Percentiles rank a stretch among this genome's conserved stretches.
Evolutionary conservation across 805 yeast species (phyloP).

Genomic region (Myxozyma monticola): DNA sequence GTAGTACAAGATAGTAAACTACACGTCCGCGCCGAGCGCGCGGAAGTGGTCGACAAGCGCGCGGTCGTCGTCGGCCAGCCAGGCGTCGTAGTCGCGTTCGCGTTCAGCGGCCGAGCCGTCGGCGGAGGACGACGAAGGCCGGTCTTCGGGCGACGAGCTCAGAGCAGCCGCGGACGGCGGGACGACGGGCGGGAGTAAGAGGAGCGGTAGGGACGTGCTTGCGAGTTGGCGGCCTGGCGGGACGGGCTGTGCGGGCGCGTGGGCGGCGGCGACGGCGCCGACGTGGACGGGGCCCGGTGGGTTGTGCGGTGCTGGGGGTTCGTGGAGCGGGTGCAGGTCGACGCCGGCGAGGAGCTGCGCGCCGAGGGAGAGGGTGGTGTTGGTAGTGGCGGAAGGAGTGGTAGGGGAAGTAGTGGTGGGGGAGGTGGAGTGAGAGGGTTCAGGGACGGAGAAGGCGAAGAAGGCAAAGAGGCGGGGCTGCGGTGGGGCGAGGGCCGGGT

Average conservation of each 20-base stretch:
- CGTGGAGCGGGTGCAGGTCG: not conserved
- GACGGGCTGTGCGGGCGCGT: slow-evolving; percentile 1
- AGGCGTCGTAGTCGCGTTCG: slow-evolving; percentile 1
- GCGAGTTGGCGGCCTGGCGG: slow-evolving; percentile 11
- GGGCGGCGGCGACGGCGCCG: slow-evolving; percentile 6
- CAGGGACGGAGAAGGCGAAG: no score
- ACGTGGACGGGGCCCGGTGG: no score
- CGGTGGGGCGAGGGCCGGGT: not conserved
- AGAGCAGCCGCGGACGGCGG: not conserved
- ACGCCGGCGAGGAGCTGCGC: slow-evolving; percentile 2
- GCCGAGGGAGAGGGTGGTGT: not conserved
- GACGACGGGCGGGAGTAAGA: not conserved
- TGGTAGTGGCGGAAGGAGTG: not conserved
- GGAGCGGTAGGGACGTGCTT: not conserved
- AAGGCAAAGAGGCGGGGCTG: slow-evolving; percentile 1
- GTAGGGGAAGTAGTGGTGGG: not conserved
- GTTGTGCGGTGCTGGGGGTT: no score
- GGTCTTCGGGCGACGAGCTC: not conserved
- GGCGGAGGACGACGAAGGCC: not conserved
- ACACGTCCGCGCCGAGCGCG: slow-evolving; percentile 10
- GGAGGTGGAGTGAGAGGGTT: not conserved
- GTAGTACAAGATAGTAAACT: not conserved
- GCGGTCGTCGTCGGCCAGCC: not conserved
- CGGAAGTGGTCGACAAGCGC: slow-evolving; percentile 3
- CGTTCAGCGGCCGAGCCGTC: not conserved